A percentile compares a stretch with the other conserved stretches of the same genome.
phyloP scores from a whole-genome alignment of 441 rosid genomes.

The Rhodomyrtus psidioides region DNA sequence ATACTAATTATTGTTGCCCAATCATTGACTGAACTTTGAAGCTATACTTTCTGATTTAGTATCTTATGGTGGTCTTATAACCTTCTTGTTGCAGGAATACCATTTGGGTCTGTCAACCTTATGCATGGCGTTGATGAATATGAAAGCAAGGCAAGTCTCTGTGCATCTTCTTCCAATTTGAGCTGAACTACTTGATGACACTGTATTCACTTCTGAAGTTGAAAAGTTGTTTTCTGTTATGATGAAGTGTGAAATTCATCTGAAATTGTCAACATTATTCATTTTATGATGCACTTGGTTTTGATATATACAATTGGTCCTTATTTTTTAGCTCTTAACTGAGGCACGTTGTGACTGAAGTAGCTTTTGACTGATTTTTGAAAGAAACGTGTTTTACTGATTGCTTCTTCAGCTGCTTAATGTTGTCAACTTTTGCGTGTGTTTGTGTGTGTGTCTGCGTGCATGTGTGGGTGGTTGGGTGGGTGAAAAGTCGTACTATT shows the following conservation, averaged over 20 bases:
- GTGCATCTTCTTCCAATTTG: neutral
- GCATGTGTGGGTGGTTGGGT: neutral
- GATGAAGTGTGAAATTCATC: neutral
- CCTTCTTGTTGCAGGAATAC: slow-evolving; percentile 63
- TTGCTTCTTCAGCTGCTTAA: neutral
- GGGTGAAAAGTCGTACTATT: neutral
- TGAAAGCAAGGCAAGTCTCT: slow-evolving; percentile 81
- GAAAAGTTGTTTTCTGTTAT: neutral
- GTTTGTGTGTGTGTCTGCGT: neutral
- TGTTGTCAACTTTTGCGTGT: neutral
- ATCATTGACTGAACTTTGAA: neutral
- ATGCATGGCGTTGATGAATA: slow-evolving; percentile 89
- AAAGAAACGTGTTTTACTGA: neutral
- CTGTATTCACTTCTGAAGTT: neutral
- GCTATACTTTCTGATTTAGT: neutral
- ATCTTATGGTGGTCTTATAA: slow-evolving; percentile 7
- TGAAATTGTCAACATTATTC: neutral
- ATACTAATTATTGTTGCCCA: neutral
- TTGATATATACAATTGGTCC: neutral
- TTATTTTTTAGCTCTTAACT: neutral
- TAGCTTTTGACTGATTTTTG: neutral
- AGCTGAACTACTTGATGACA: neutral
- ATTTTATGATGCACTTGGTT: neutral
- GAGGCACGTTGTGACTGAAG: neutral
- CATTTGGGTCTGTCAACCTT: slow-evolving; percentile 92